Percentiles rank a stretch among this genome's conserved stretches.
phyloP scores from a whole-genome alignment of 352 stramenopile species.

The Pythium periplocum region DNA sequence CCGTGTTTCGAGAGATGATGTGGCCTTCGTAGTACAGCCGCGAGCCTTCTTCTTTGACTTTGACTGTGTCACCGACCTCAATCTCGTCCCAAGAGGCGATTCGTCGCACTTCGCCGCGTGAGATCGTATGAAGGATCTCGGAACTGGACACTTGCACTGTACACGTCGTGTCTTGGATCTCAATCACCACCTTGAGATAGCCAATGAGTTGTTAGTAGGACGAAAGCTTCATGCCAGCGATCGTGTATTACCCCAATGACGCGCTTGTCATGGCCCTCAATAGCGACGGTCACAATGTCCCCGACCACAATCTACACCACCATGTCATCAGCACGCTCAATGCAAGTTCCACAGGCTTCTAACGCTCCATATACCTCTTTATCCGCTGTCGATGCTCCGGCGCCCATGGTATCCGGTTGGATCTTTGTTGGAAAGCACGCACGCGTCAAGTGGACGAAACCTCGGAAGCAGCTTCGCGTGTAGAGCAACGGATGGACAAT shows the following conservation, averaged over 20 bases:
- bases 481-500: background rate
- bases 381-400: conserved; percentile 15
- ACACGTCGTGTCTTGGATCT: conserved; percentile 36
- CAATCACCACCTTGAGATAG: conserved; percentile 32
- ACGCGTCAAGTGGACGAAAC: too few species aligned
- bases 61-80: conserved; percentile 53
- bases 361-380: conserved; percentile 8
- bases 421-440: too few species aligned
- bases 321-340: conserved; percentile 1
- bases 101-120: conserved; percentile 35
- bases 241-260: conserved; percentile 35
- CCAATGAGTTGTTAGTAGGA: too few species aligned
- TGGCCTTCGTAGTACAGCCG: conserved; percentile 61
- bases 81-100: conserved; percentile 66
- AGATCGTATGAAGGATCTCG: conserved; percentile 37
- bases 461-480: too few species aligned
- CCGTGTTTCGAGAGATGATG: conserved; percentile 34
- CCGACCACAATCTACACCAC: conserved; percentile 44
- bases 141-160: conserved; percentile 49
- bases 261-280: conserved; percentile 39
- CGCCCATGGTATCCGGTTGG: conserved; percentile 7
- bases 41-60: conserved; percentile 56
- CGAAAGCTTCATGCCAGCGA: too few species aligned
- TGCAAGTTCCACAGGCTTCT: background rate
- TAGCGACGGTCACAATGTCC: conserved; percentile 51